Evolutionary conservation across 495 filamentous ascomycete genomes (phyloP).

Genomic region (Hypoxylon subgilvum): DNA sequence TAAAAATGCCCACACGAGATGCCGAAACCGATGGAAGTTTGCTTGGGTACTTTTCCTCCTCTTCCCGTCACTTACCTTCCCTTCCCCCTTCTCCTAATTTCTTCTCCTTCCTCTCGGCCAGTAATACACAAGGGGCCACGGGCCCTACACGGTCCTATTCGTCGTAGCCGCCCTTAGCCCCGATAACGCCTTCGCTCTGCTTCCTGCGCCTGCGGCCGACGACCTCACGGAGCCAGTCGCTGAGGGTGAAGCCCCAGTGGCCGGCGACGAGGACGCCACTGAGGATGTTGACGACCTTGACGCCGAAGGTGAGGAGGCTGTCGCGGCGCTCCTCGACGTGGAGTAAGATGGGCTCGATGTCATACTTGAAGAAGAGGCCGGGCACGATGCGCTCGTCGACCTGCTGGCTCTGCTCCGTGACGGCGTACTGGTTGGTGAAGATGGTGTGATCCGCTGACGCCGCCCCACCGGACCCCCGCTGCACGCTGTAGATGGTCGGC

Average conservation of each 20-base stretch:
- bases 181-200: constrained; percentile 66
- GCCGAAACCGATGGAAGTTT: constrained; percentile 2
- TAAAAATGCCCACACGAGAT: constrained; percentile 11
- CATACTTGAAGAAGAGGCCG: constrained; percentile 98
- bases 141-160: no score
- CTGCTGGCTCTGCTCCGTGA: constrained; percentile 77
- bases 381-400: constrained; percentile 76
- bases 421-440: constrained; percentile 97
- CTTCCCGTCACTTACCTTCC: not conserved
- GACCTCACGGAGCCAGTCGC: constrained; percentile 58
- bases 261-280: constrained; percentile 66
- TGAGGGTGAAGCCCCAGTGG: constrained; percentile 64
- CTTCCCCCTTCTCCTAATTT: not conserved
- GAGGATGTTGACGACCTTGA: constrained; percentile 72
- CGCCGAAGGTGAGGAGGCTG: constrained; percentile 71
- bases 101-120: not conserved
- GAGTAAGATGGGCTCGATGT: constrained; percentile 94
- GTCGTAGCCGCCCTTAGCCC: constrained; percentile 41
- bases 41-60: not conserved
- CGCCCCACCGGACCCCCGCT: constrained; percentile 48
- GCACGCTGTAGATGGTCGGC: constrained; percentile 87
- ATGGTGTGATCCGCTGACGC: constrained; percentile 57
- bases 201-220: constrained; percentile 54
- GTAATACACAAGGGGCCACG: constrained; percentile 5
- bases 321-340: constrained; percentile 82